Percentiles rank a stretch among this genome's conserved stretches.
phyloP scores from a whole-genome alignment of 1,139 yeast genomes.

The Petasospora fabianii region DNA sequence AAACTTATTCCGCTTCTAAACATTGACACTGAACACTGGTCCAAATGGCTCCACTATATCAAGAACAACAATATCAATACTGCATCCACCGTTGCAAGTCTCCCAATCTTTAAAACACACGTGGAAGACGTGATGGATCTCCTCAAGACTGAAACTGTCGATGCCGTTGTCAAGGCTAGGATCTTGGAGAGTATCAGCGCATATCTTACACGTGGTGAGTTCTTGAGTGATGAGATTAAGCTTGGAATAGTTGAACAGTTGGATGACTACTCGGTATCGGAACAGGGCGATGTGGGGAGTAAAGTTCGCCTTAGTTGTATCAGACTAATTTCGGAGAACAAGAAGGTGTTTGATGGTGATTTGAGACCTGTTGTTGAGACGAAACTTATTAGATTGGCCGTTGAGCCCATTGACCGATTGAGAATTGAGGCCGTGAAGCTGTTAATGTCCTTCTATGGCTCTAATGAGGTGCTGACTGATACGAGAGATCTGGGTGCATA shows the following conservation, averaged over 20 bases:
- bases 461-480: neutral
- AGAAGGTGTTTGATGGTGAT: slow-evolving; percentile 18
- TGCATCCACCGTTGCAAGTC: slow-evolving; percentile 16
- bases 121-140: slow-evolving; percentile 14
- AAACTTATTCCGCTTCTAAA: slow-evolving; percentile 15
- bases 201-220: slow-evolving; percentile 4
- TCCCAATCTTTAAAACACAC: slow-evolving; percentile 12
- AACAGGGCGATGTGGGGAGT: slow-evolving; percentile 79
- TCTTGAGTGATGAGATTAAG: slow-evolving; percentile 3
- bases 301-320: slow-evolving; percentile 56
- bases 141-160: slow-evolving; percentile 14
- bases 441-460: slow-evolving; percentile 19
- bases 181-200: slow-evolving; percentile 18
- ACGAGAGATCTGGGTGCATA: slow-evolving; percentile 18
- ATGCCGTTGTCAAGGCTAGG: slow-evolving; percentile 18
- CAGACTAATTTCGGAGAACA: slow-evolving; percentile 34
- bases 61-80: slow-evolving; percentile 21
- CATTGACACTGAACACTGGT: slow-evolving; percentile 10
- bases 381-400: slow-evolving; percentile 50
- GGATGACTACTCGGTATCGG: slow-evolving; percentile 64
- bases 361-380: slow-evolving; percentile 24
- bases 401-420: slow-evolving; percentile 45
- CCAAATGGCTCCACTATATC: slow-evolving; percentile 24
- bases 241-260: slow-evolving; percentile 31
- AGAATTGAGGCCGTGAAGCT: slow-evolving; percentile 31